Base-by-base conservation (phyloP, 164 flowering plant genomes). In the Vitis rotundifolia region DNA sequence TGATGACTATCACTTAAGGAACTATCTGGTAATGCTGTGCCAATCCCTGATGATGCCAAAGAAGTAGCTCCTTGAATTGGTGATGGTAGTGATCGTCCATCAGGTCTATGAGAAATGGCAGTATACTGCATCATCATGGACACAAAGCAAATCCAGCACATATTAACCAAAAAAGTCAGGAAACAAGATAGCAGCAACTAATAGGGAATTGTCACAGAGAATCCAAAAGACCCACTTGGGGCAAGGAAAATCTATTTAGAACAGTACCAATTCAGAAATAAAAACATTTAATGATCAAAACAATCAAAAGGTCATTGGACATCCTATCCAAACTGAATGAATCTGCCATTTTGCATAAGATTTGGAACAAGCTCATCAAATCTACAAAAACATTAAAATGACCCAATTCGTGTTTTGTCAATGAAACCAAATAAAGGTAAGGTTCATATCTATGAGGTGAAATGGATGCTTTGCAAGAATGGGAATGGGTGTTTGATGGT, bases 91-190 rank as follows among this genome's bases (percentile, higher is more conserved):
- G 87, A 50, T 18, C 85, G 81, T 5, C 79, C 85, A 47, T 85
- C 90, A 51, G 81, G 83, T 66, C 88, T 80, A 49, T 81, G 87
- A 72, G 83, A 84, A 47, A 67, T 47, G 61, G 81, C 68, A 61
- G 69, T 67, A 69, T 87, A 85, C 91, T 88, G 86, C 68, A 84
- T 9, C 44, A 37, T 37, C 44, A 37, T 37, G 44, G 44, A 37
- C 6, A 6, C 44, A 37, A 37, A 37, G 44, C 44, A 37, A 37
- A 37, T 37, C 44, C 44, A 37, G 44, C 44, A 37, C 44, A 28
- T 13, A 12, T 52, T n/a, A 28, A 48, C 18, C 49, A 12, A 5
- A 12, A 11, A 8, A 10, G 9, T 13, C 16, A 5, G 9, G 11
- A 16, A 56, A 16, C 9, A 56, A 16, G 9, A 56, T 3, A 13